Conservation (phyloP, 2,329 filamentous ascomycete species). For the Didymella pomorum region DNA sequence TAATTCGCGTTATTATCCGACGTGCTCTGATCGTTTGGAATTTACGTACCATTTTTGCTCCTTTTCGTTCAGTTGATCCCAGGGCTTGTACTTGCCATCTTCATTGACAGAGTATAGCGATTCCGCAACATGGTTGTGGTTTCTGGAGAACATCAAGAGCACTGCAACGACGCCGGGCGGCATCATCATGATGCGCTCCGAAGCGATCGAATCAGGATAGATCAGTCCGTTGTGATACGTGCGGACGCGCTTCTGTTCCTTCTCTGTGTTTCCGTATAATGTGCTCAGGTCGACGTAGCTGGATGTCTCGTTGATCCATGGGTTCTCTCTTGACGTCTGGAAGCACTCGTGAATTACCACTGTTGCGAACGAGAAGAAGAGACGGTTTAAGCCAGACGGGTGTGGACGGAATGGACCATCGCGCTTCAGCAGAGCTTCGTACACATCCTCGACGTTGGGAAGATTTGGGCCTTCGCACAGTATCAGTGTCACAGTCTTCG, state of each 20-base stretch:
- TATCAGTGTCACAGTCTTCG: constrained; percentile 40
- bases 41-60: constrained; percentile 51
- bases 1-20: constrained; percentile 44
- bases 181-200: constrained; percentile 69
- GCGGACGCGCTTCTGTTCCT: constrained; percentile 70
- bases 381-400: constrained; percentile 72
- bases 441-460: constrained; percentile 70
- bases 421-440: constrained; percentile 70
- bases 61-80: constrained; percentile 65
- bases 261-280: constrained; percentile 72
- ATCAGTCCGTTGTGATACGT: constrained; percentile 71
- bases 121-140: constrained; percentile 84
- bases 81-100: constrained; percentile 74
- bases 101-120: constrained; percentile 85
- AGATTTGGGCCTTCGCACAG: constrained; percentile 47
- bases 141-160: constrained; percentile 71
- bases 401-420: constrained; percentile 67
- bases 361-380: constrained; percentile 76
- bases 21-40: constrained; percentile 31
- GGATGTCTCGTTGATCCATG: constrained; percentile 70
- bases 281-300: constrained; percentile 78
- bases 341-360: constrained; percentile 70
- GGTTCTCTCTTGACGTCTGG: constrained; percentile 68
- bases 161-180: constrained; percentile 72
- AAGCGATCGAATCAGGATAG: constrained; percentile 73